These are phyloP conservation scores for Lippia alba DNA, from an alignment of 305 asterid genomes.

Conservation along the genomic window DNA sequence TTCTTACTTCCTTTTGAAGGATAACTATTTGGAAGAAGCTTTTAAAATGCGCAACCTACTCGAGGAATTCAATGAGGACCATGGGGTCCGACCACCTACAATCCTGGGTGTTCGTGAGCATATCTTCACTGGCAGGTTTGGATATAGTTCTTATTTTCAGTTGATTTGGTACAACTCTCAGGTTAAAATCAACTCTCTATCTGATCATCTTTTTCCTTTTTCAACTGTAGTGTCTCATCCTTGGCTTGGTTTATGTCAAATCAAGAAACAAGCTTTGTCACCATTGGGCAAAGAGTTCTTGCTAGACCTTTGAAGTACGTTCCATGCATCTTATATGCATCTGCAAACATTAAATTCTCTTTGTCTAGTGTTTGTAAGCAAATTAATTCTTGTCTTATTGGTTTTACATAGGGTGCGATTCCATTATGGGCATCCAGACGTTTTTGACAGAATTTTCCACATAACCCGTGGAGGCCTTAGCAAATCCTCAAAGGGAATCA, in stretches of 20 bases:
- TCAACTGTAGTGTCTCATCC: slow-evolving; percentile 87
- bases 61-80: slow-evolving; percentile 97
- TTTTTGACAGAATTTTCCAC: slow-evolving; percentile 91
- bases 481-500: slow-evolving; percentile 91
- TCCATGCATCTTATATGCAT: slow-evolving; percentile 30
- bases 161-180: slow-evolving; percentile 22
- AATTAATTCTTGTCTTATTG: slow-evolving; percentile 29
- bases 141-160: slow-evolving; percentile 31
- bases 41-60: slow-evolving; percentile 99
- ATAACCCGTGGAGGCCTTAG: slow-evolving; percentile 97
- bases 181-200: slow-evolving; percentile 25
- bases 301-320: slow-evolving; percentile 96
- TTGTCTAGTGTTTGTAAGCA: slow-evolving; percentile 12
- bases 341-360: slow-evolving; percentile 6
- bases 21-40: slow-evolving; percentile 99
- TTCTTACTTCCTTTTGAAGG: slow-evolving; percentile 55
- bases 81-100: slow-evolving; percentile 97
- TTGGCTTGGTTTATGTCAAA: slow-evolving; percentile 99
- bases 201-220: slow-evolving; percentile 36
- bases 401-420: slow-evolving; percentile 74
- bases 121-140: slow-evolving; percentile 96
- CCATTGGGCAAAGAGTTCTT: slow-evolving; percentile 99
- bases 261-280: slow-evolving; percentile 99
- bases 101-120: slow-evolving; percentile 99
- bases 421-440: slow-evolving; percentile 98